Conservation (phyloP, 2,329 filamentous ascomycete species). For the Ceratocystis papillata region DNA sequence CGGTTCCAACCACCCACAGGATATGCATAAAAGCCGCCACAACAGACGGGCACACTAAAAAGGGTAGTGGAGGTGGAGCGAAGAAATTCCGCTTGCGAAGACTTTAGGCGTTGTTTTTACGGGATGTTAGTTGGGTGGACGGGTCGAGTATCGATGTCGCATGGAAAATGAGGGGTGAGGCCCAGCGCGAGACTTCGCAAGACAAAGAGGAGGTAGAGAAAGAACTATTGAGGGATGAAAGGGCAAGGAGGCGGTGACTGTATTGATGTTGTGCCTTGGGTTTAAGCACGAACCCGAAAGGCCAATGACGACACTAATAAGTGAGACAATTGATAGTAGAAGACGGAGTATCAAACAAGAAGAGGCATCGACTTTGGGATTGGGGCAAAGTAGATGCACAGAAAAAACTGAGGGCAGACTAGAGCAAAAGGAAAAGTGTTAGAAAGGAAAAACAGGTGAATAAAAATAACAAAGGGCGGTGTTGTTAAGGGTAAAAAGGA, state of each 20-base stretch:
- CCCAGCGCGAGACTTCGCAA: too few species aligned
- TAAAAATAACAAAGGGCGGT: background rate
- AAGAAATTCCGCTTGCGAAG: background rate
- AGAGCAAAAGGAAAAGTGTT: background rate
- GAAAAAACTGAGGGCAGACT: background rate
- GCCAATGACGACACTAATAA: background rate
- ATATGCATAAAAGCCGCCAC: background rate
- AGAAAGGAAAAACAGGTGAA: background rate
- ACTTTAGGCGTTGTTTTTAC: background rate
- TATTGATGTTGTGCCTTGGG: background rate
- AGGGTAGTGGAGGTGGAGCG: background rate
- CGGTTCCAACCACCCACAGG: background rate
- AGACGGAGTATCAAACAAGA: background rate
- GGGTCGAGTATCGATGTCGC: background rate
- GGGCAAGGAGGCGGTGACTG: conserved; percentile 2
- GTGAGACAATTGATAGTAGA: conserved; percentile 7
- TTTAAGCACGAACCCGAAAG: conserved; percentile 9
- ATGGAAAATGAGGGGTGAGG: background rate
- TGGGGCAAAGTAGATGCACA: background rate
- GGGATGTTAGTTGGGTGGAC: background rate
- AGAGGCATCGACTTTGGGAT: background rate
- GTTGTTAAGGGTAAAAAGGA: background rate
- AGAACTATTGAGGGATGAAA: background rate
- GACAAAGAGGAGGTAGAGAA: background rate
- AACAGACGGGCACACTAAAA: background rate